A percentile compares a stretch with the other conserved stretches of the same genome.
Evolutionary conservation across 108 stramenopile species (phyloP).

Genomic region (Nannochloropsis gaditana): DNA sequence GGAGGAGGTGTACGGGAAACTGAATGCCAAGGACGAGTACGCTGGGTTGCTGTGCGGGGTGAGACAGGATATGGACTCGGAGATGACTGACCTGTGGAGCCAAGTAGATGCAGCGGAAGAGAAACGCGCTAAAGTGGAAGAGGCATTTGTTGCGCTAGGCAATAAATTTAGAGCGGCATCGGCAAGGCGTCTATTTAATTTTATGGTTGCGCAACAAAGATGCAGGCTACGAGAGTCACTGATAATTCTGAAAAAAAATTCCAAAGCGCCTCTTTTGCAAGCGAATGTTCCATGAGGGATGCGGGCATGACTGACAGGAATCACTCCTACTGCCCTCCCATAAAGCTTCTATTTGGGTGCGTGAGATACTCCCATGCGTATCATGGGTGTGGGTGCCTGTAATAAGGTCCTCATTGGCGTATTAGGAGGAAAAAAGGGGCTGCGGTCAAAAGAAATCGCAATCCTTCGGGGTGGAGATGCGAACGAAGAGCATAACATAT

Average conservation of each 20-base stretch:
- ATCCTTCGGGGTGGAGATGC: no score
- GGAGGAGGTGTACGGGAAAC: background rate
- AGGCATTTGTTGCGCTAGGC: background rate
- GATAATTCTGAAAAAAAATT: background rate
- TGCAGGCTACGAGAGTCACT: conserved; percentile 14
- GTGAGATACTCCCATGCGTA: no score
- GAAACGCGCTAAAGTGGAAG: background rate
- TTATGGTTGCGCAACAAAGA: background rate
- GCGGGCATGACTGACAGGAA: background rate
- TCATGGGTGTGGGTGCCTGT: no score
- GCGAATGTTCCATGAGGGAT: background rate
- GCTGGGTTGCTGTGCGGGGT: background rate
- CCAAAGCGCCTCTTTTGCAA: background rate
- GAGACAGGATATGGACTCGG: background rate
- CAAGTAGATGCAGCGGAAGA: background rate
- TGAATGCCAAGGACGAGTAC: conserved; percentile 11
- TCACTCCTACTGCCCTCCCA: no score
- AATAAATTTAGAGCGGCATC: background rate
- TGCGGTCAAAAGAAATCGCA: no score
- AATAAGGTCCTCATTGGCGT: no score
- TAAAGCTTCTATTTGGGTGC: no score
- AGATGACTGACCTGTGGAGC: background rate
- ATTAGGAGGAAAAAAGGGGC: no score
- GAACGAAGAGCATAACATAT: no score
- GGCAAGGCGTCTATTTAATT: conserved; percentile 8